Evolutionary conservation across 2,329 filamentous ascomycete genomes (phyloP), one percentile per base, ranked within the genome.

Genomic region (Fusarium sp.): DNA sequence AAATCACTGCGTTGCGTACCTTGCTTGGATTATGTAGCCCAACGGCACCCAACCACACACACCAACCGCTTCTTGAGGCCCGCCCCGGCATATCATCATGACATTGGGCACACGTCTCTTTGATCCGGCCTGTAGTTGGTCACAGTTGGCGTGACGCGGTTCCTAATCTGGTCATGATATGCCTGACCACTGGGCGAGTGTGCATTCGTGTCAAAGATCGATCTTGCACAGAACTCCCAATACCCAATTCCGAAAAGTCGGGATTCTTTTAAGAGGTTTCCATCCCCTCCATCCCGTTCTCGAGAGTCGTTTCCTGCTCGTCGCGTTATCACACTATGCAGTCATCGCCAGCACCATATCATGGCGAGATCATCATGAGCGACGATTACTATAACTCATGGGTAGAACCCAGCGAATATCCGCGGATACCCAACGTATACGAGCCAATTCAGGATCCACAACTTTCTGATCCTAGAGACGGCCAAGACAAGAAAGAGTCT

Each of bases 381-480:
- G 53, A 65, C 31, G 62, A 66, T 41, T 40, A 60, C 24, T 59
- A 50, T 41, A 63, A 51, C 41, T 51, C 58, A 6, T 66, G 63
- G 63, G 63, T 60, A 12, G 52, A 59, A 35, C 58, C 63, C 35
- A 67, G 55, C 42, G 41, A 67, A 42, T 65, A 63, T 29, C 64
- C 60, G 11, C 51, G 64, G 42, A 64, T 68, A 49, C 58, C 64
- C 35, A 59, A 70, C 25, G 68, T 68, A 13, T 66, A 70, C 49
- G 68, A 70, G 29, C 64, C 64, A 9, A 59, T 70, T 28, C 44
- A 53, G 8, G 34, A 45, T 31, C 15, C 43, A 4, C 56, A 56
- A 38, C 22, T 53, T 51, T 47, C 58, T 22, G 28, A 44, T 15
- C 44, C 28, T 38, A 24, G 24, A 29, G 55, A 59, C 19, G 28